These are phyloP conservation scores for Xylariaceae sp. DNA, from an alignment of 2,329 filamentous ascomycete genomes.

Conservation along the genomic window DNA sequence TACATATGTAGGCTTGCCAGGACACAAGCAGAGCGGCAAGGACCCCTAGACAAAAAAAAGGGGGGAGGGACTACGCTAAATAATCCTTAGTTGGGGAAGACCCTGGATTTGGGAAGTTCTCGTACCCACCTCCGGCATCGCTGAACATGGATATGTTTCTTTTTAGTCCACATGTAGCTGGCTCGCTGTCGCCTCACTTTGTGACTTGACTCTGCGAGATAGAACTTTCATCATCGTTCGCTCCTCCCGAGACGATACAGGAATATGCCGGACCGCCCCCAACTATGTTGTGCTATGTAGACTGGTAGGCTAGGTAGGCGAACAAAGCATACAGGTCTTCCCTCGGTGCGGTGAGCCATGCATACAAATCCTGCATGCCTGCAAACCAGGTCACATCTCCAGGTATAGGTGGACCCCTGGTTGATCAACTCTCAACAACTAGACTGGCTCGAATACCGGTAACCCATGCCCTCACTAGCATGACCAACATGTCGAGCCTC, in stretches of 20 bases:
- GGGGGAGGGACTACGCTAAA: neutral
- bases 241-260: neutral
- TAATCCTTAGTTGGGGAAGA: constrained; percentile 12
- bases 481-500: constrained; percentile 22
- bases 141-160: constrained; percentile 23
- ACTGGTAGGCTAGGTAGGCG: neutral
- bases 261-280: neutral
- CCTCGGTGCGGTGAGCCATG: constrained; percentile 24
- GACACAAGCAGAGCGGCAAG: too few species aligned
- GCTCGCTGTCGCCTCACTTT: constrained; percentile 27
- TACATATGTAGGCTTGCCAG: too few species aligned
- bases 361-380: constrained; percentile 13
- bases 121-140: constrained; percentile 26
- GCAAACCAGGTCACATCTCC: constrained; percentile 2
- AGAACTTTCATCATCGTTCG: neutral
- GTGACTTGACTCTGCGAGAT: neutral
- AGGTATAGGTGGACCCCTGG: constrained; percentile 13
- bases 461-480: neutral
- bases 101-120: constrained; percentile 4
- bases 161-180: too few species aligned
- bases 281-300: neutral
- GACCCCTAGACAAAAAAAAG: constrained; percentile 1
- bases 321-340: neutral
- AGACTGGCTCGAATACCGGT: neutral
- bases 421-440: neutral